phyloP scores from a whole-genome alignment of 768 basidiomycete genomes.

The Tricholoma sp. region DNA sequence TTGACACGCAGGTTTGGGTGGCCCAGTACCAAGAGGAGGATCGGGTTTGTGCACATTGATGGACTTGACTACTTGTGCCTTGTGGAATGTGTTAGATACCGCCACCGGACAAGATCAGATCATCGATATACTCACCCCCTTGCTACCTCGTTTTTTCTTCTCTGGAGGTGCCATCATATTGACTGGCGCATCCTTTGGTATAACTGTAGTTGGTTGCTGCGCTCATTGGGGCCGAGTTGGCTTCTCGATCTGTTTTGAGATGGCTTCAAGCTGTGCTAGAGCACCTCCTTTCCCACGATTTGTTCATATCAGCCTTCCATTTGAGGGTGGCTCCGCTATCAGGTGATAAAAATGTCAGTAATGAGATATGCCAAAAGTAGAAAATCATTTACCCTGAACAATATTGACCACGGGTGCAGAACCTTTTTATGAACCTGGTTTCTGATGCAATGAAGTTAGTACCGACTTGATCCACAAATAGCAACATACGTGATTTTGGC shows the following conservation, averaged over 20 bases:
- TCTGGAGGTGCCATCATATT: not conserved
- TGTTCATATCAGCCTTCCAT: not conserved
- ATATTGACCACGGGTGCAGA: not conserved
- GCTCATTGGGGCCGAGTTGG: not conserved
- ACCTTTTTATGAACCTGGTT: not conserved
- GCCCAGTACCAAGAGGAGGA: not conserved
- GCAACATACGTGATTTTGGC: not conserved
- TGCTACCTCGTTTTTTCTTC: not conserved
- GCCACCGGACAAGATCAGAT: not conserved
- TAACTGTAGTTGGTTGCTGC: not conserved
- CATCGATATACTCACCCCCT: not conserved
- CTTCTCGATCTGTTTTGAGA: not conserved
- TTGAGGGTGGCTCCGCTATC: not conserved
- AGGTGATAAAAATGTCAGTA: not conserved
- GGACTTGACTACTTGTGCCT: not conserved
- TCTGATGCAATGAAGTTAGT: not conserved
- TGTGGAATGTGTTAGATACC: not conserved
- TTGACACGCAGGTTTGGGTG: not conserved
- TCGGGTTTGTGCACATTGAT: not conserved
- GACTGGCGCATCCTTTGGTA: not conserved
- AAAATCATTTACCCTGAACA: not conserved
- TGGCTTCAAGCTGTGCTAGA: not conserved
- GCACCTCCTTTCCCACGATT: not conserved
- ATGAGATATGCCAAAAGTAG: not conserved
- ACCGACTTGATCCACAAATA: not conserved